These are phyloP conservation scores for Ustilago loliicola DNA, from an alignment of 1,284 basidiomycete genomes.

Conservation along the genomic window DNA sequence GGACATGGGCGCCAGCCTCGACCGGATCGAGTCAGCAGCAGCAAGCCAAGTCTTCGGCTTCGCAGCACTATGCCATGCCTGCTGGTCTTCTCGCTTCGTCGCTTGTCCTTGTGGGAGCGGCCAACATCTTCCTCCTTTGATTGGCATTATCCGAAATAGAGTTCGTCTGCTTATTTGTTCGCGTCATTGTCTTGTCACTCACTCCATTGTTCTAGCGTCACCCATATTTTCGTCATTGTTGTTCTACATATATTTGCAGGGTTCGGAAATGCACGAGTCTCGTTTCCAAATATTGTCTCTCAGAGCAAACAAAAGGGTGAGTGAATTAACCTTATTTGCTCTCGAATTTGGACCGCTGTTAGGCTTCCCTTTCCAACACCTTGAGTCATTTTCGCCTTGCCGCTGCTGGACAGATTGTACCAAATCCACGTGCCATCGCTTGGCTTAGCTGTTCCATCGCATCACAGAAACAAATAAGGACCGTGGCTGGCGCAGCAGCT, in stretches of 20 bases:
- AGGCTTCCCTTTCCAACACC: no score
- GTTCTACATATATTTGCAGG: background rate
- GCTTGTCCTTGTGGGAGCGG: slow-evolving; percentile 9
- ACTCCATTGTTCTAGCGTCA: background rate
- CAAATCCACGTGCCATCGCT: no score
- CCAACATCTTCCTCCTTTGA: slow-evolving; percentile 11
- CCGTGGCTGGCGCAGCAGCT: no score
- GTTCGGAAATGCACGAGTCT: slow-evolving; percentile 1
- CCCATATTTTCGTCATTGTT: slow-evolving; percentile 1
- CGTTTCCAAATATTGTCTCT: background rate
- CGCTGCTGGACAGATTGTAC: no score
- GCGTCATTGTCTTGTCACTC: background rate
- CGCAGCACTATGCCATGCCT: slow-evolving; percentile 15
- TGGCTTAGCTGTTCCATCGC: no score
- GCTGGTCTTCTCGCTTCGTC: slow-evolving; percentile 17
- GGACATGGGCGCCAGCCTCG: slow-evolving; percentile 26
- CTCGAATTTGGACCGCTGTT: no score
- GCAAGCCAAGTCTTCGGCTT: slow-evolving; percentile 22
- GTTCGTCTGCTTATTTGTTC: background rate
- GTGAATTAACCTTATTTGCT: no score
- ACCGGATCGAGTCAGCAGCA: slow-evolving; percentile 18
- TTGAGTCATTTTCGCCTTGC: no score
- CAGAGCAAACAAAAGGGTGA: no score
- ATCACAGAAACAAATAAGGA: no score
- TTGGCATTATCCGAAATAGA: background rate